Conservation (phyloP, 495 filamentous ascomycete genomes). For the Penicillium arizonense region DNA sequence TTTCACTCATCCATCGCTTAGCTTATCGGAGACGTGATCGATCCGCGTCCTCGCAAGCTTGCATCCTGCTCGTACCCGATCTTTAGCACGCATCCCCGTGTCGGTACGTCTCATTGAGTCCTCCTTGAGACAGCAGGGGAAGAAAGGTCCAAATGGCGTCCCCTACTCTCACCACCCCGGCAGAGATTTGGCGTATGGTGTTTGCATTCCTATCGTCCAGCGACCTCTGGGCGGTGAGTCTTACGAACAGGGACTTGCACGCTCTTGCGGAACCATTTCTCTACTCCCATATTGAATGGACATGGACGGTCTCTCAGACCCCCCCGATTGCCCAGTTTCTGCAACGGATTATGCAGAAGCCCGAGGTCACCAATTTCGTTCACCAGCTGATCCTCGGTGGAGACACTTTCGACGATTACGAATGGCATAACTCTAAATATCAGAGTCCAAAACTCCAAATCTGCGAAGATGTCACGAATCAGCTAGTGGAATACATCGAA, state of each 20-base stretch:
- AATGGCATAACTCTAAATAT: background rate
- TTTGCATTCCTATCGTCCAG: background rate
- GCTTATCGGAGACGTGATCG: too few relatives aligned
- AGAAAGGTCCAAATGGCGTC: background rate
- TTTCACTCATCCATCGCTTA: too few relatives aligned
- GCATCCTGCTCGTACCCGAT: too few relatives aligned
- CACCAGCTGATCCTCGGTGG: background rate
- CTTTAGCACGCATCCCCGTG: too few relatives aligned
- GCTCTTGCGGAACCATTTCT: background rate
- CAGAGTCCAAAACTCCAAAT: background rate
- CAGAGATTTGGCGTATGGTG: background rate
- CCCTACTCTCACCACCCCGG: background rate
- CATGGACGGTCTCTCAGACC: background rate
- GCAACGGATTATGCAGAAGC: background rate
- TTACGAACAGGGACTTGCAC: background rate
- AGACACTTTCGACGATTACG: background rate
- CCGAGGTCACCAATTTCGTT: background rate
- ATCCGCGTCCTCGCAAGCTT: too few relatives aligned
- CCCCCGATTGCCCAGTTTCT: background rate
- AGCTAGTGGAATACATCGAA: background rate
- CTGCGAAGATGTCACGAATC: background rate
- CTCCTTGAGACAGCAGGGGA: too few relatives aligned
- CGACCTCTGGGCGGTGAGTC: background rate
- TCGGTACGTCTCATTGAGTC: too few relatives aligned
- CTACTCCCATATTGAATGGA: background rate